Conservation (phyloP, 164 flowering plant species). For the Vitis vinifera region DNA sequence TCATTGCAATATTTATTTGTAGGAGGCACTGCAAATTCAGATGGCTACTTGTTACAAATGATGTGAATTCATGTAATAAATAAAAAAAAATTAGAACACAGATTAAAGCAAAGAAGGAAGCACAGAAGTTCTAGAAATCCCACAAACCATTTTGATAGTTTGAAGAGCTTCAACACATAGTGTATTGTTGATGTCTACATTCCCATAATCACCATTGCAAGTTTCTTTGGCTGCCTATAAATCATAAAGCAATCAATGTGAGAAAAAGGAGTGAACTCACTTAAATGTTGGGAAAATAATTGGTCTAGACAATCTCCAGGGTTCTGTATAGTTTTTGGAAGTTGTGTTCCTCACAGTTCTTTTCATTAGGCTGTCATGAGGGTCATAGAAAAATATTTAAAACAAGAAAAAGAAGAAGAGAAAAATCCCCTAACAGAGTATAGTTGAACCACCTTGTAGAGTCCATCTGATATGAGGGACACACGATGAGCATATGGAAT, state of each 20-base stretch:
- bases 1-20: constrained; percentile 2
- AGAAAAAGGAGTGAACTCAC: neutral
- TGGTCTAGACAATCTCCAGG: too few species aligned
- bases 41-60: too few species aligned
- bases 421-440: too few species aligned
- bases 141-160: constrained; percentile 17
- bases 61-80: neutral
- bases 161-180: constrained; percentile 22
- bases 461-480: constrained; percentile 50
- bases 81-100: neutral
- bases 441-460: constrained; percentile 35
- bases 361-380: too few species aligned
- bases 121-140: too few species aligned
- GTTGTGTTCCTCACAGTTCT: too few species aligned
- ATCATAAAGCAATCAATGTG: neutral
- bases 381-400: too few species aligned
- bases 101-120: neutral
- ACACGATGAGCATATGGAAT: constrained; percentile 41
- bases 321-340: too few species aligned
- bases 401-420: too few species aligned
- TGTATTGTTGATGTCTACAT: constrained; percentile 22
- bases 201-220: constrained; percentile 34
- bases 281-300: neutral
- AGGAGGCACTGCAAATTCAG: constrained; percentile 17
- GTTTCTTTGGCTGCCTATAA: constrained; percentile 24